Evolutionary conservation across 306 rosid genomes (phyloP), one percentile per base, ranked within the genome.

Genomic region (Vigna nakashimae): DNA sequence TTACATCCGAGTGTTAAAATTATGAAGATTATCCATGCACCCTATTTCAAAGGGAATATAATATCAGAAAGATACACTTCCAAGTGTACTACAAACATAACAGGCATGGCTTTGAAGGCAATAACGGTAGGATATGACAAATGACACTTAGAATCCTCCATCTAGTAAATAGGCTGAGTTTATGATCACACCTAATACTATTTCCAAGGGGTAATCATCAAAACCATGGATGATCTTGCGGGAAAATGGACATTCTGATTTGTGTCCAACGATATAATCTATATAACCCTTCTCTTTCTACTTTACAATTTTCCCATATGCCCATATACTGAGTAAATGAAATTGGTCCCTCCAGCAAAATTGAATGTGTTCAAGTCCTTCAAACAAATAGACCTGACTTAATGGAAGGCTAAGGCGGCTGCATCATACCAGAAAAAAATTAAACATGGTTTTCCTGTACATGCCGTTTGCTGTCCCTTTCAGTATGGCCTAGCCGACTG

Each of bases 391-490:
- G 63, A 71, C 36, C 77, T 9, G 70, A 17, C 58, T 30, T 55
- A 49, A 56, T 38, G 80, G 53, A 38, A 71, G 58, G 36, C 68
- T 34, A 45, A 45, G 34, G 48, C 6, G 14, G 78, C 59, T 40
- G 68, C 60, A 63, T 43, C 73, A 68, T 52, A 12, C 56, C 78
- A 59, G 75, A 79, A 43, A 52, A 68, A 48, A 76, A 15, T 22
- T 32, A 91, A n/a, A 74, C 89, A 78, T 81, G 91, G 75, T 88
- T 92, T 83, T 90, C 97, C 51, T 87, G 97, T 6, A 56, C 78
- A 71, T 87, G 90, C 84, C 91, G 85, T 86, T 87, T 88, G 83
- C 70, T 83, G 49, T 92, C 97, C 86, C 93, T 88, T 78, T 90
- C 95, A 2, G 80, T 32, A 73, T 90, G 87, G 69, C 91, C 82